These are phyloP conservation scores for Vitis rotundifolia DNA, from an alignment of 164 flowering plant genomes.

Conservation along the genomic window DNA sequence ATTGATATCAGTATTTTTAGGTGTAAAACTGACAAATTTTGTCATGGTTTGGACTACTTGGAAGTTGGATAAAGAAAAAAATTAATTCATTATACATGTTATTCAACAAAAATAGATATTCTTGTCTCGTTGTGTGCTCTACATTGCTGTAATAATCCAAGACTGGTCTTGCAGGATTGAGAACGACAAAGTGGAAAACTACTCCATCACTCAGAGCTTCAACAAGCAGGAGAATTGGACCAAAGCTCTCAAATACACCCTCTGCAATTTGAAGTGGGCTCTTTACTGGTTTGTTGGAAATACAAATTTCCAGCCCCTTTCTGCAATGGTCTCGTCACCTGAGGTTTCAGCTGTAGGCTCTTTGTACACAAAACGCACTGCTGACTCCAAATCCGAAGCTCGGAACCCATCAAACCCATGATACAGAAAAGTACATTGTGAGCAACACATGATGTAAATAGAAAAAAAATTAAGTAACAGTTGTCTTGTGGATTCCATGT, in stretches of 20 bases:
- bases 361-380: slow-evolving; percentile 39
- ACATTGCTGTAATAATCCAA: not conserved
- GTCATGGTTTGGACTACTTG: no score
- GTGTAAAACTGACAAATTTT: no score
- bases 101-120: not conserved
- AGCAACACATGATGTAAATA: slow-evolving; percentile 14
- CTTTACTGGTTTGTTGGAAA: slow-evolving; percentile 94
- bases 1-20: no score
- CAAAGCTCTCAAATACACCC: slow-evolving; percentile 94
- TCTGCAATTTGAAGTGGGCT: slow-evolving; percentile 95
- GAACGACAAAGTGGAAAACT: slow-evolving; percentile 87
- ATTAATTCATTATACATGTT: not conserved
- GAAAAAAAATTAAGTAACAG: not conserved
- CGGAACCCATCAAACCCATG: slow-evolving; percentile 19
- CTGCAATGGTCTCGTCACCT: slow-evolving; percentile 52
- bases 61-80: no score
- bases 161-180: slow-evolving; percentile 71
- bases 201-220: slow-evolving; percentile 93
- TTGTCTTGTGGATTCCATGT: no score
- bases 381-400: slow-evolving; percentile 34
- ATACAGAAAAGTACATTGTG: not conserved
- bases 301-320: slow-evolving; percentile 86
- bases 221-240: slow-evolving; percentile 98
- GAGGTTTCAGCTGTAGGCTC: slow-evolving; percentile 49
- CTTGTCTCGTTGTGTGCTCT: not conserved